These are phyloP conservation scores for Colletotrichum sublineola DNA, from an alignment of 2,329 filamentous ascomycete genomes.

Conservation along the genomic window DNA sequence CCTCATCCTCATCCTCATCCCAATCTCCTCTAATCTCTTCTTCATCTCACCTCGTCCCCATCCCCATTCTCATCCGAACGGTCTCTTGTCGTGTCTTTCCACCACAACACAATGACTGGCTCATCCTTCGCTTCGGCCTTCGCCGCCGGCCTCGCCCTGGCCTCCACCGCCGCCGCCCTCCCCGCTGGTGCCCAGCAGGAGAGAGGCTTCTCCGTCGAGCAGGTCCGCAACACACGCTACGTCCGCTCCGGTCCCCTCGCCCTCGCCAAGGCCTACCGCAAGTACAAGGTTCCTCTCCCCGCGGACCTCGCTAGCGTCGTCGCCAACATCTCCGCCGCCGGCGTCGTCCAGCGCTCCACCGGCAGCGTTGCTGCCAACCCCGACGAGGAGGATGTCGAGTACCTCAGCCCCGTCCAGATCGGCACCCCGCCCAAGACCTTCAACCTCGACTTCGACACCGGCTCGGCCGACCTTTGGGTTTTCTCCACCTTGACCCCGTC, in stretches of 20 bases:
- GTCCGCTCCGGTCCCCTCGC: slow-evolving; percentile 50
- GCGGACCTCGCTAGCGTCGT: slow-evolving; percentile 48
- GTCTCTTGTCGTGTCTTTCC: slow-evolving; percentile 5
- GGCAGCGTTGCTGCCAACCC: slow-evolving; percentile 50
- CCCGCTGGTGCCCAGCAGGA: slow-evolving; percentile 39
- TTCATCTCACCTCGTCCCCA: neutral
- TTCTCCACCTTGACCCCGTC: slow-evolving; percentile 49
- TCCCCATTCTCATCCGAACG: neutral
- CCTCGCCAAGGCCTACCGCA: slow-evolving; percentile 54
- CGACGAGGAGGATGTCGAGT: slow-evolving; percentile 52
- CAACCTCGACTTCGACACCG: slow-evolving; percentile 61
- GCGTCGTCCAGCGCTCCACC: slow-evolving; percentile 46
- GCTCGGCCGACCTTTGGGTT: slow-evolving; percentile 58
- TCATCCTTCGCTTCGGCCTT: slow-evolving; percentile 33
- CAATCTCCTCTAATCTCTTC: neutral
- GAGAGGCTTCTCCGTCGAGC: slow-evolving; percentile 49
- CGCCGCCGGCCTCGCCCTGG: slow-evolving; percentile 42
- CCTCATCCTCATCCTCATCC: slow-evolving; percentile 4
- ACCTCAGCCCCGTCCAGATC: slow-evolving; percentile 56
- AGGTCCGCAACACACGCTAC: slow-evolving; percentile 54
- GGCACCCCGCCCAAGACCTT: slow-evolving; percentile 59
- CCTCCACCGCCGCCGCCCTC: slow-evolving; percentile 45
- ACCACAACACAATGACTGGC: slow-evolving; percentile 34
- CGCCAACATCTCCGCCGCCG: slow-evolving; percentile 41
- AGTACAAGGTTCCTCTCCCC: slow-evolving; percentile 52